A percentile compares a stretch with the other conserved stretches of the same genome.
phyloP scores from a whole-genome alignment of 2,329 filamentous ascomycete species.

The Aspergillus luchuensis region DNA sequence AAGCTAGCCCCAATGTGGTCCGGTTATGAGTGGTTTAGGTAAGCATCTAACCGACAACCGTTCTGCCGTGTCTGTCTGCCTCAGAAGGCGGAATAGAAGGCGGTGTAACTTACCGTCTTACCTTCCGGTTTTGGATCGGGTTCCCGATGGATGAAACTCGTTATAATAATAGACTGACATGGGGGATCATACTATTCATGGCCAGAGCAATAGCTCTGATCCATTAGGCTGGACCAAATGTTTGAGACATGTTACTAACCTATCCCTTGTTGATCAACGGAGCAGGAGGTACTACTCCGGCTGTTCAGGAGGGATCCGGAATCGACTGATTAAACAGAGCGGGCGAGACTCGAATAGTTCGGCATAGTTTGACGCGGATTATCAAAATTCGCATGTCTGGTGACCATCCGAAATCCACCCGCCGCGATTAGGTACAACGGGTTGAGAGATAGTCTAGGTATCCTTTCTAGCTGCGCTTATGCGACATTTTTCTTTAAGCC shows the following conservation, averaged over 20 bases:
- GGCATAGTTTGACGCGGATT: constrained; percentile 10
- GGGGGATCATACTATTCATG: not conserved
- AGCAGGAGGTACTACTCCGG: not conserved
- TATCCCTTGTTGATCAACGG: not conserved
- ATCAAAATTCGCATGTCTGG: constrained; percentile 24
- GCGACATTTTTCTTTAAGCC: constrained; percentile 7
- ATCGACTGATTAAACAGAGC: not conserved
- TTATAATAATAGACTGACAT: not conserved
- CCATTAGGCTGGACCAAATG: not conserved
- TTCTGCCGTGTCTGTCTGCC: not conserved
- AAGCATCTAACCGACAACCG: not conserved
- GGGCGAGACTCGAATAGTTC: constrained; percentile 10
- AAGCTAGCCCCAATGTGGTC: constrained; percentile 6
- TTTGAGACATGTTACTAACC: not conserved
- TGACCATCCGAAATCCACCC: constrained; percentile 25
- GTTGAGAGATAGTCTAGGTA: not conserved
- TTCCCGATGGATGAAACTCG: not conserved
- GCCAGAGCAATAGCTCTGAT: not conserved
- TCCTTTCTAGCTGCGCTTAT: constrained; percentile 3
- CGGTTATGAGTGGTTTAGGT: not conserved
- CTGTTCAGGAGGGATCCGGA: not conserved
- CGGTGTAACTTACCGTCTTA: not conserved
- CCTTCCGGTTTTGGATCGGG: not conserved
- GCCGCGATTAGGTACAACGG: constrained; percentile 1
- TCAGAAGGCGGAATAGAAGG: not conserved